Base-by-base conservation (phyloP, 306 rosid genomes). In the Fragaria ananassa region DNA sequence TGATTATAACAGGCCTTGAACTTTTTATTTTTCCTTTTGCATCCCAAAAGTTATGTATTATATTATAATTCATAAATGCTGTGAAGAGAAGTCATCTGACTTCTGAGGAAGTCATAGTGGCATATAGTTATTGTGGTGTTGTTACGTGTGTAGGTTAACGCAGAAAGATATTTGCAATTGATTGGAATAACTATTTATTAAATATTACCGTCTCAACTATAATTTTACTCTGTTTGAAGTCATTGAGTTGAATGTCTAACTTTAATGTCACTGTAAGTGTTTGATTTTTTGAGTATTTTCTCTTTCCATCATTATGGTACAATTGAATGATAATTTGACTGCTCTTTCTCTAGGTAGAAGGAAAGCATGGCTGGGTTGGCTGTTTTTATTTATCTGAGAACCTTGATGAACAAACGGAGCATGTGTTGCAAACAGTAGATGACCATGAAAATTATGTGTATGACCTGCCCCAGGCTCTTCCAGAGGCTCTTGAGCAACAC, bases 371-470 rank as follows among this genome's bases (percentile, higher is more conserved):
- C 71, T 85, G 81, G 70, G 58, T 83, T 82, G 96, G 95, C 72
- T 94, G 95, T 54, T 94, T 94, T 86, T 88, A 88, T 89, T 82
- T 94, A 80, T 86, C 87, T 15, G 97, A 94, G 87, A 94, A 92
- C 87, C 93, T 94, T 72, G 91, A 82, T 87, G 89, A 86, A 79
- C 84, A 49, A 29, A 79, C 71, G 79, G 91, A 88, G 70, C 82
- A 89, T 81, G 74, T 78, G 72, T 69, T 74, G 83, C 88, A 80
- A 71, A 72, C 90, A 70, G 87, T 42, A 70, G 39, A 76, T 78
- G 86, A 81, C 71, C 78, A 77, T 75, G 89, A 76, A 74, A 83
- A 87, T 79, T 76, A 83, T 83, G 79, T 85, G 72, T 66, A 86
- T 83, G 84, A 86, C 82, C 80, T 84, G 67, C 91, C 89, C 81